These are phyloP conservation scores for Moricandia arvensis DNA, from an alignment of 345 rosid species.

Conservation along the genomic window DNA sequence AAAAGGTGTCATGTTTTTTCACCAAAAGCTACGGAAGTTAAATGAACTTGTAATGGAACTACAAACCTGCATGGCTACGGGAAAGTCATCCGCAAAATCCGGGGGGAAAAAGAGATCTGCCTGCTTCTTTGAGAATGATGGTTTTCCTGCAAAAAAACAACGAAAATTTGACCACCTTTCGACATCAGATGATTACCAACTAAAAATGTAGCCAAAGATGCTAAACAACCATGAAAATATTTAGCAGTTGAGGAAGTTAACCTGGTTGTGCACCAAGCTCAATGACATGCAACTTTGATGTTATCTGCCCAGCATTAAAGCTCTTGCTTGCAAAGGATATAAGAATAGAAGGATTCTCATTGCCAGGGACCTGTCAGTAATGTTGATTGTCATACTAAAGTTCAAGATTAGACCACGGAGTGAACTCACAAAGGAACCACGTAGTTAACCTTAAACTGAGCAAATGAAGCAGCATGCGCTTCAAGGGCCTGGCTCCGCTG, in stretches of 20 bases:
- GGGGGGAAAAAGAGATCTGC: slow-evolving; percentile 99
- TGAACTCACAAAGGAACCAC: slow-evolving; percentile 1
- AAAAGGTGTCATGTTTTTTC: slow-evolving; percentile 15
- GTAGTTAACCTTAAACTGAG: slow-evolving; percentile 67
- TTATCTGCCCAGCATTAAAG: slow-evolving; percentile 87
- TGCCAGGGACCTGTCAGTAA: slow-evolving; percentile 70
- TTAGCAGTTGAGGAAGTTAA: slow-evolving; percentile 27
- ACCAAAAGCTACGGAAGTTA: slow-evolving; percentile 15
- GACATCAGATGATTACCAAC: slow-evolving; percentile 13
- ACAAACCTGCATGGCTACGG: slow-evolving; percentile 97
- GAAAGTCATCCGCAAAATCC: slow-evolving; percentile 98
- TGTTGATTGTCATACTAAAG: slow-evolving; percentile 17
- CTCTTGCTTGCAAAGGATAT: slow-evolving; percentile 92
- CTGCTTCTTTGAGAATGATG: slow-evolving; percentile 92
- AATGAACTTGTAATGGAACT: slow-evolving; percentile 13
- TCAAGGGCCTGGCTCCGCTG: slow-evolving; percentile 99
- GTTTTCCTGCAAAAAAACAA: slow-evolving; percentile 59
- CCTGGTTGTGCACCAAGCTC: slow-evolving; percentile 99
- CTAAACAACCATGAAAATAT: slow-evolving; percentile 1
- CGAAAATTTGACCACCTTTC: not conserved
- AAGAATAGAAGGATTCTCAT: slow-evolving; percentile 87
- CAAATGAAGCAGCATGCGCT: slow-evolving; percentile 99
- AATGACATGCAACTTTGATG: slow-evolving; percentile 92
- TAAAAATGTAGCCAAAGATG: not conserved
- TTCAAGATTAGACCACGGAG: slow-evolving; percentile 17